Conservation (phyloP, 2,329 filamentous ascomycete genomes). For the Dothistroma pini region DNA sequence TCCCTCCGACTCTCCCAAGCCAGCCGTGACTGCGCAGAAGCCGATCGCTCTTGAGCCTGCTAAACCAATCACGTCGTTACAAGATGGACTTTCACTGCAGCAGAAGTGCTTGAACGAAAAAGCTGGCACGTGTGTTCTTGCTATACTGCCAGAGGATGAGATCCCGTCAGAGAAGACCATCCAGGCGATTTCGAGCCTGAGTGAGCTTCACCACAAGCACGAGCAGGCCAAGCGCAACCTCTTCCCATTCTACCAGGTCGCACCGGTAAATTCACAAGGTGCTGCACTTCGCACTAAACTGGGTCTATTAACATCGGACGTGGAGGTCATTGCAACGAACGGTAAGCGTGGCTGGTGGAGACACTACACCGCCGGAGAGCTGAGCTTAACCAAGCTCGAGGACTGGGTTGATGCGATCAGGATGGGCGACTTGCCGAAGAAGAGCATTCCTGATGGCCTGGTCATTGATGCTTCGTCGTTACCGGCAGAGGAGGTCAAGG, state of each 20-base stretch:
- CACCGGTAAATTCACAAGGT: constrained; percentile 58
- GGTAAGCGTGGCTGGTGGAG: constrained; percentile 84
- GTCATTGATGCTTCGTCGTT: constrained; percentile 32
- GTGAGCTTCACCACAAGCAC: constrained; percentile 74
- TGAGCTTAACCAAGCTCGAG: constrained; percentile 60
- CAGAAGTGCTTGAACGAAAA: constrained; percentile 70
- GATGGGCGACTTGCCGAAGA: constrained; percentile 79
- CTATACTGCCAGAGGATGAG: constrained; percentile 58
- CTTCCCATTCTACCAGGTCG: constrained; percentile 80
- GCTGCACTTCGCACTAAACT: constrained; percentile 59
- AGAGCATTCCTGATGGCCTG: constrained; percentile 57
- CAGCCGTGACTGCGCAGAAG: constrained; percentile 46
- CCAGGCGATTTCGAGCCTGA: constrained; percentile 57
- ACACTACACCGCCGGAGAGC: constrained; percentile 59
- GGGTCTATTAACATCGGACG: constrained; percentile 52
- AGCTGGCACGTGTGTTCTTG: constrained; percentile 79
- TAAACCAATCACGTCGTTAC: constrained; percentile 63
- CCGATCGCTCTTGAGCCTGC: constrained; percentile 50
- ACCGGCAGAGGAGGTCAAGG: constrained; percentile 25
- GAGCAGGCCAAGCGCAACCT: constrained; percentile 61
- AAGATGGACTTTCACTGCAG: constrained; percentile 60
- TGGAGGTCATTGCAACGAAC: constrained; percentile 79
- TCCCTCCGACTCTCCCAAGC: constrained; percentile 54
- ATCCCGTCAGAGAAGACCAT: constrained; percentile 30
- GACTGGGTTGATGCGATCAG: constrained; percentile 88